Percentiles rank a stretch among this genome's conserved stretches.
These are phyloP conservation scores for Vigna hirtella DNA, from an alignment of 306 rosid genomes.

Conservation along the genomic window DNA sequence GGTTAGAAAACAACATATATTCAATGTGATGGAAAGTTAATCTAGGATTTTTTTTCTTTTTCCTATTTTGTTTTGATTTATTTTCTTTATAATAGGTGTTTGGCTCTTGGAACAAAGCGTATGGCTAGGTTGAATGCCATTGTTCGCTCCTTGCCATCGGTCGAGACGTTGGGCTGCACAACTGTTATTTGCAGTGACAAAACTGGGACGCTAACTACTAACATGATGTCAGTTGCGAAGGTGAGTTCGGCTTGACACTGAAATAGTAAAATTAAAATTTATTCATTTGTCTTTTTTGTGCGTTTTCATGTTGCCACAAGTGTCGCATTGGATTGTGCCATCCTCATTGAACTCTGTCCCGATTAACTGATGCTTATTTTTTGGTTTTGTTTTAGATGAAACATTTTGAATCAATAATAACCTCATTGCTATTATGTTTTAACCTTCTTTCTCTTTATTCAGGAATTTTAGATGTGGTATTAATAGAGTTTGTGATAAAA, in stretches of 20 bases:
- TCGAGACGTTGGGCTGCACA: constrained; percentile 97
- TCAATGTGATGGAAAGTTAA: not conserved
- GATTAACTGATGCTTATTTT: constrained; percentile 13
- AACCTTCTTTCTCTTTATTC: not conserved
- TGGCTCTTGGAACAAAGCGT: constrained; percentile 98
- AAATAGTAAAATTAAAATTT: not conserved
- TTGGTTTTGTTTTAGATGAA: constrained; percentile 1
- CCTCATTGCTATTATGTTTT: constrained; percentile 15
- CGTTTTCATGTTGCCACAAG: constrained; percentile 14
- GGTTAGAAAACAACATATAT: constrained; percentile 1
- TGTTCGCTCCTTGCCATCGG: constrained; percentile 93
- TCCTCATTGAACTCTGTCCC: constrained; percentile 11
- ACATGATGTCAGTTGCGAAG: constrained; percentile 97
- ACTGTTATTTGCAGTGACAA: constrained; percentile 99
- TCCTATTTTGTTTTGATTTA: constrained; percentile 22
- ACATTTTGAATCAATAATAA: constrained; percentile 6
- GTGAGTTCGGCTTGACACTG: constrained; percentile 49
- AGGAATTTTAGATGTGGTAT: constrained; percentile 3
- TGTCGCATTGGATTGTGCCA: constrained; percentile 13
- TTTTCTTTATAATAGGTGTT: constrained; percentile 64
- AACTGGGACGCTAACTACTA: constrained; percentile 97
- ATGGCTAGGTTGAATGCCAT: constrained; percentile 98
- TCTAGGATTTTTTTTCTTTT: constrained; percentile 1
- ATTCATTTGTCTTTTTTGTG: constrained; percentile 22
- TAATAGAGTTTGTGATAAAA: constrained; percentile 15